Base-by-base conservation (phyloP, 495 filamentous ascomycete genomes). In the Penicillium dipodomyicola region DNA sequence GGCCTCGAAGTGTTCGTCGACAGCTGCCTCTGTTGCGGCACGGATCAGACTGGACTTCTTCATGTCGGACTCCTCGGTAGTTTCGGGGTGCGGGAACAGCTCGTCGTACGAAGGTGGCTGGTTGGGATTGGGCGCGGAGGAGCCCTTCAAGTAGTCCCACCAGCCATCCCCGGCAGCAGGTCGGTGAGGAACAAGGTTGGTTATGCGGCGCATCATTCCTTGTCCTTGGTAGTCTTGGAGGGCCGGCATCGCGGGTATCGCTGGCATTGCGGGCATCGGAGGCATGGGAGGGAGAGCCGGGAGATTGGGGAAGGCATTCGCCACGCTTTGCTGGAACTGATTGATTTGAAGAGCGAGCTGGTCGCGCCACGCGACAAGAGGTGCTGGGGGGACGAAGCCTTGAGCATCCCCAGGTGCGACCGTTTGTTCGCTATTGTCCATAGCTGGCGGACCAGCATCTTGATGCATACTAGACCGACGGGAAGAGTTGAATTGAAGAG, bases 41-140 rank as follows among this genome's bases (percentile, higher is more conserved):
- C 78, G 75, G 4, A 84, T 67, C 23, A 82, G 77, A 15, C 84
- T 80, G 10, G 78, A 65, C 68, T 85, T 85, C 73, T 92, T 90
- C 17, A 76, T 75, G 39, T 84, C 80, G 6, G 73, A 60, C 43
- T 76, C 75, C 14, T 77, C 65, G 49, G 69, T 65, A 37, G 61
- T 63, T 22, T 77, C 74, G 35, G 80, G 70, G 6, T 73, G 70
- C 5, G 90, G 90, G 65, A 84, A 96, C 27, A 95, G 80, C 20
- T 92, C 90, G 50, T 91, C 84, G 57, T 96, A 96, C 5, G 91
- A 83, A 32, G 91, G 90, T 6, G 90, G 90, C 27, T 74, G 67
- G 4, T 68, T 72, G 37, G 69, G 67, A 50, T 61, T 74, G 44
- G 74, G 78, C 52, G 68, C 71, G 59, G 70, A 79, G 71, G 69